Evolutionary conservation across 768 basidiomycete species (phyloP).

Genomic region (Amanita exitialis): DNA sequence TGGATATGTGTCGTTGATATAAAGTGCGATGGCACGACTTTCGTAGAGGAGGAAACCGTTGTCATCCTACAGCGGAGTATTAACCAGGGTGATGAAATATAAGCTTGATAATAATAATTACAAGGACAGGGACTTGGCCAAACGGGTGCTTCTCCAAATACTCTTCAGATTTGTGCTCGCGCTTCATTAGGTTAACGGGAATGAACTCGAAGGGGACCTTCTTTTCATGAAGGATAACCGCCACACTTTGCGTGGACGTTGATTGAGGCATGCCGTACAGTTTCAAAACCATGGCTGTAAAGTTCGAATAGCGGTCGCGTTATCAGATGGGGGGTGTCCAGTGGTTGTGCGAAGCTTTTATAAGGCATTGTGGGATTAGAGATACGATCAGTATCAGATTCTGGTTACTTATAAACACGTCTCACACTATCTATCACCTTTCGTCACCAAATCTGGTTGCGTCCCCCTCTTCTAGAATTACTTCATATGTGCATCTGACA

Average conservation of each 20-base stretch:
- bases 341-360: neutral
- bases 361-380: neutral
- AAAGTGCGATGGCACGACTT: conserved; percentile 51
- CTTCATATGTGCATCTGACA: too few species aligned
- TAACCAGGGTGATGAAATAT: neutral
- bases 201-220: conserved; percentile 36
- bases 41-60: conserved; percentile 58
- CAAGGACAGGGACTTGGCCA: conserved; percentile 26
- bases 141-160: conserved; percentile 38
- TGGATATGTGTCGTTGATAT: conserved; percentile 45
- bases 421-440: too few species aligned
- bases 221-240: conserved; percentile 33
- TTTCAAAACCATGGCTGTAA: conserved; percentile 33
- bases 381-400: neutral
- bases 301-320: neutral
- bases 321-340: neutral
- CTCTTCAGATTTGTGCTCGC: conserved; percentile 30
- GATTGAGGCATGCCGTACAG: conserved; percentile 30
- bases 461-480: too few species aligned
- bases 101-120: neutral
- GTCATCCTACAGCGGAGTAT: conserved; percentile 30
- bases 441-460: too few species aligned
- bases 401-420: neutral
- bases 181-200: conserved; percentile 22
- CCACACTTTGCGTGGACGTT: conserved; percentile 37